Percentiles rank a stretch among this genome's conserved stretches.
Evolutionary conservation across 306 rosid species (phyloP).

Genomic region (Heteromeles arbutifolia): DNA sequence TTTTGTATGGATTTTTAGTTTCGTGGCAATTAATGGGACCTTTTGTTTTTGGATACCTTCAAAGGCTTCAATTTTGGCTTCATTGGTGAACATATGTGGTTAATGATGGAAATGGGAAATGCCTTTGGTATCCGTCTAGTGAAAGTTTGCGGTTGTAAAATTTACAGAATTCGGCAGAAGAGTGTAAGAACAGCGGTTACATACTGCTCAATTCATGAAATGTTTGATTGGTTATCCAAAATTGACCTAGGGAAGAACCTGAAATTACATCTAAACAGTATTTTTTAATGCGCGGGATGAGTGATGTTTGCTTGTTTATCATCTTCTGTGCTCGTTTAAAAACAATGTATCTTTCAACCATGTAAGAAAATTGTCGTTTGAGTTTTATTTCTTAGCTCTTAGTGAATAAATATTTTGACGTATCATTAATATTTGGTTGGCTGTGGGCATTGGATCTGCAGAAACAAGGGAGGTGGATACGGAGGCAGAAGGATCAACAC

Average conservation of each 20-base stretch:
- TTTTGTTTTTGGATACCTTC: not conserved
- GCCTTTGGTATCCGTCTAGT: not conserved
- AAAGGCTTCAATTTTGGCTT: not conserved
- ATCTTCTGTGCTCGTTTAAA: not conserved
- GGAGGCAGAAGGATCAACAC: conserved; percentile 32
- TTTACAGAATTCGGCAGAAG: not conserved
- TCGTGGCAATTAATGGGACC: not conserved
- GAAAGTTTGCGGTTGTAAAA: not conserved
- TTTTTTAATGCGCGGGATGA: not conserved
- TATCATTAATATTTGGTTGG: not conserved
- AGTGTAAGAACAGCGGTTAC: not conserved
- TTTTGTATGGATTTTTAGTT: not conserved
- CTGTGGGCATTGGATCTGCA: conserved; percentile 18
- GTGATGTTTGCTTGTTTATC: not conserved
- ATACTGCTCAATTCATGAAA: not conserved
- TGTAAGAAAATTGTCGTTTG: not conserved
- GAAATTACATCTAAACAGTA: not conserved
- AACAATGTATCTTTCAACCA: not conserved
- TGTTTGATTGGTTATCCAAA: not conserved
- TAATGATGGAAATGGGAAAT: not conserved
- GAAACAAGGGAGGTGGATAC: conserved; percentile 18
- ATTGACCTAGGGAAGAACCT: not conserved
- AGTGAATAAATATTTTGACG: not conserved
- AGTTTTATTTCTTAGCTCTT: not conserved
- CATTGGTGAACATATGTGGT: not conserved